A percentile compares a stretch with the other conserved stretches of the same genome.
phyloP scores from a whole-genome alignment of 202 grass and related monocot species.

The Panicum virgatum region DNA sequence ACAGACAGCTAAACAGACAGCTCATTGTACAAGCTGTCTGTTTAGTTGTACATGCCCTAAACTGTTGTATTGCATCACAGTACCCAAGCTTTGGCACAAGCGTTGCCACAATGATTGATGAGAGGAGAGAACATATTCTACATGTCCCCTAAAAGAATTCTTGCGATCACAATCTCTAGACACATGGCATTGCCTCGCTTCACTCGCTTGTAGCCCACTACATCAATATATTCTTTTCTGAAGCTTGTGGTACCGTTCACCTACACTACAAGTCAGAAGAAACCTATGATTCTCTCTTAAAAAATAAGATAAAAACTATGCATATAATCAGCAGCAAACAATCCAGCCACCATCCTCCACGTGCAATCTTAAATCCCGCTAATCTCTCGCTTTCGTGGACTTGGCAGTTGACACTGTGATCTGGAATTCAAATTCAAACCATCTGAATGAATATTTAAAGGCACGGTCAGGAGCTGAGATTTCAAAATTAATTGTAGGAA shows the following conservation, averaged over 20 bases:
- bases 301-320: background rate
- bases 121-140: slow-evolving; percentile 45
- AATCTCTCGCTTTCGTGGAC: background rate
- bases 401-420: background rate
- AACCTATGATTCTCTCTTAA: background rate
- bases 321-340: background rate
- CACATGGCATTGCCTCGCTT: slow-evolving; percentile 24
- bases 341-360: slow-evolving; percentile 29
- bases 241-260: slow-evolving; percentile 24
- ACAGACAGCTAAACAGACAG: too few species aligned
- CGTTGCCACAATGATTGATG: slow-evolving; percentile 37
- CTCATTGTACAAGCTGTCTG: too few species aligned
- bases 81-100: background rate
- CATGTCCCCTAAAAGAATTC: background rate
- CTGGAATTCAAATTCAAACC: slow-evolving; percentile 29
- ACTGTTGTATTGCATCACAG: background rate
- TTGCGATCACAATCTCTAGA: background rate
- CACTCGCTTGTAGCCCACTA: slow-evolving; percentile 15
- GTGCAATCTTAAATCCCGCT: slow-evolving; percentile 30
- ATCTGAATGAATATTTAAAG: slow-evolving; percentile 5
- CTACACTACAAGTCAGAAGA: slow-evolving; percentile 16
- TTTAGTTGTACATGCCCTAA: too few species aligned
- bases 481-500: background rate
- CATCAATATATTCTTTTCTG: slow-evolving; percentile 23
- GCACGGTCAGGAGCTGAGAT: background rate